These are phyloP conservation scores for Artemisia tridentata DNA, from an alignment of 129 eudicot genomes.

Conservation along the genomic window DNA sequence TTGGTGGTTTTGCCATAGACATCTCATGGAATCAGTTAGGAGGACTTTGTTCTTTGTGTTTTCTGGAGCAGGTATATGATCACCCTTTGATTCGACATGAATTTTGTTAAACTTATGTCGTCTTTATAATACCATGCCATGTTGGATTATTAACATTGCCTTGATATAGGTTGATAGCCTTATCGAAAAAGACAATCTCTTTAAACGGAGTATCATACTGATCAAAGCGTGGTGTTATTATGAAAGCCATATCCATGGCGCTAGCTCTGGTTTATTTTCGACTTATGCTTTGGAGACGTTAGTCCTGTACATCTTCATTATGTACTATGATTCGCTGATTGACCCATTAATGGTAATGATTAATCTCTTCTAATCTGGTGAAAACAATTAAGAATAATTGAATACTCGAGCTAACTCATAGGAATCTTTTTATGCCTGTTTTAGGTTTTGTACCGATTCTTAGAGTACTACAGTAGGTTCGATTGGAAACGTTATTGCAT, in stretches of 20 bases:
- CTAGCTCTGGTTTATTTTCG: constrained; percentile 77
- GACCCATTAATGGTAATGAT: constrained; percentile 66
- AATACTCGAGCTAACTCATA: too few relatives aligned
- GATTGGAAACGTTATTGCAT: constrained; percentile 74
- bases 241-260: constrained; percentile 80
- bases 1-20: constrained; percentile 53
- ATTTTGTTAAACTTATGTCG: too few relatives aligned
- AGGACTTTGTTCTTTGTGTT: constrained; percentile 81
- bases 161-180: constrained; percentile 68
- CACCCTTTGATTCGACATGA: constrained; percentile 6
- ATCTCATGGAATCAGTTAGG: constrained; percentile 87
- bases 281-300: constrained; percentile 88
- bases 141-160: background rate
- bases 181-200: constrained; percentile 69
- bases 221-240: constrained; percentile 91
- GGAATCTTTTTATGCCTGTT: background rate
- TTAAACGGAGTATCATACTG: constrained; percentile 79
- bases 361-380: constrained; percentile 1
- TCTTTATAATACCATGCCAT: background rate
- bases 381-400: constrained; percentile 6
- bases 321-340: constrained; percentile 48
- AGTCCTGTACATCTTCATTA: constrained; percentile 64
- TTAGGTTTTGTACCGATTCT: constrained; percentile 74
- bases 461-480: constrained; percentile 68
- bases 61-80: constrained; percentile 82